Percentiles rank a stretch among this genome's conserved stretches.
phyloP scores from a whole-genome alignment of 192 early-diverging fungal genomes.

The Allomyces javanicus region DNA sequence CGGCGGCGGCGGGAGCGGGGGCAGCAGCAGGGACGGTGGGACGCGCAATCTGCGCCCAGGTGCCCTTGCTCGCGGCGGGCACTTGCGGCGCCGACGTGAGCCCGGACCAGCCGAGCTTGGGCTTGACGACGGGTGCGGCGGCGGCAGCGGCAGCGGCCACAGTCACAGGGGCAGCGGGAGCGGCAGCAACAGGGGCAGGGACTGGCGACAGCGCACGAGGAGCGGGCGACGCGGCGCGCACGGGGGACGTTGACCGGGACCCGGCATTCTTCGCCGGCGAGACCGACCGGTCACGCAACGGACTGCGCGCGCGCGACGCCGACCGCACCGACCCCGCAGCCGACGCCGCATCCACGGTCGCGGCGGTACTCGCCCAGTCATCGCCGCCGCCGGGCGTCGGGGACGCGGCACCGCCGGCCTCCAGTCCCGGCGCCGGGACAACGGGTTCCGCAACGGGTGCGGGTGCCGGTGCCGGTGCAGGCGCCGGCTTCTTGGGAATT shows the following conservation, averaged over 20 bases:
- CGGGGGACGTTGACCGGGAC: too few species aligned
- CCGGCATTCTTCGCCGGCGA: too few species aligned
- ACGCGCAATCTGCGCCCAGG: not conserved
- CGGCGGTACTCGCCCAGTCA: too few species aligned
- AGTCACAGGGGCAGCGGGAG: not conserved
- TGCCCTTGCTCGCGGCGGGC: not conserved
- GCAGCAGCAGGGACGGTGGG: not conserved
- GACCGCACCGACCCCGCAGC: too few species aligned
- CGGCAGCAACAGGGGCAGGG: not conserved
- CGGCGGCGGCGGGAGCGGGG: not conserved
- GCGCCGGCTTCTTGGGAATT: not conserved
- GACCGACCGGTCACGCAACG: too few species aligned
- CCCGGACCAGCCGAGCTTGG: not conserved
- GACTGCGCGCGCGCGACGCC: too few species aligned
- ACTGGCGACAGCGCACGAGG: not conserved
- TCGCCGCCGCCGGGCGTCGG: not conserved
- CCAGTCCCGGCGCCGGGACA: not conserved
- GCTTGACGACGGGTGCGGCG: not conserved
- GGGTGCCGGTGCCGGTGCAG: not conserved
- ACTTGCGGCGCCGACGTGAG: too few species aligned
- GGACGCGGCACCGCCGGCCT: not conserved
- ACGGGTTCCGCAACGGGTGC: not conserved
- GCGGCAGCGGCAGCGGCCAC: not conserved
- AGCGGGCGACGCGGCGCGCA: not conserved
- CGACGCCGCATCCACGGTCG: too few species aligned